A percentile compares a stretch with the other conserved stretches of the same genome.
phyloP scores from a whole-genome alignment of 495 filamentous ascomycete species.

The Hypoxylon cercidicola region DNA sequence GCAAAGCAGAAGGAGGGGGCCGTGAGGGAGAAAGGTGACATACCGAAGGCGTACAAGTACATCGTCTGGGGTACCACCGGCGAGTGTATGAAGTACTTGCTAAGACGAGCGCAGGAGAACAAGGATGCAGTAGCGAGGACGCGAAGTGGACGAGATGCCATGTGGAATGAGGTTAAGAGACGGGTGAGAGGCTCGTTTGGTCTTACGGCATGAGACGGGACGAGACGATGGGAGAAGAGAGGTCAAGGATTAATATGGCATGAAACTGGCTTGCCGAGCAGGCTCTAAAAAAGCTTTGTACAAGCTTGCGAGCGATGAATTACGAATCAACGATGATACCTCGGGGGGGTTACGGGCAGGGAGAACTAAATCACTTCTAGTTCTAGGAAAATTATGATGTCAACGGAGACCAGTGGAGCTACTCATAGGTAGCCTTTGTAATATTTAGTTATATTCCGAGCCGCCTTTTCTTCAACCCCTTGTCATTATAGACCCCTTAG shows the following conservation, averaged over 20 bases:
- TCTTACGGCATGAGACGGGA: conserved; percentile 39
- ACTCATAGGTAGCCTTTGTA: not conserved
- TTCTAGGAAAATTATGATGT: not conserved
- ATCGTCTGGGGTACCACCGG: conserved; percentile 89
- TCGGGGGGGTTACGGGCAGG: not conserved
- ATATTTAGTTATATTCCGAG: not conserved
- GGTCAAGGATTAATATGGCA: not conserved
- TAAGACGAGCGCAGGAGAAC: conserved; percentile 90
- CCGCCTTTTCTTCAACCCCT: not conserved
- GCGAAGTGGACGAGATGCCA: conserved; percentile 76
- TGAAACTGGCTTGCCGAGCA: not conserved
- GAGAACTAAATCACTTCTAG: not conserved
- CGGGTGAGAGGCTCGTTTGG: conserved; percentile 61
- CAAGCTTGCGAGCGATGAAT: conserved; percentile 7
- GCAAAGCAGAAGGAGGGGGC: conserved; percentile 42
- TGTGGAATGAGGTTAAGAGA: conserved; percentile 75
- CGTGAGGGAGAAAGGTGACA: conserved; percentile 46
- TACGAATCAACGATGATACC: conserved; percentile 16
- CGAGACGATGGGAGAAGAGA: not conserved
- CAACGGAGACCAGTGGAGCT: not conserved
- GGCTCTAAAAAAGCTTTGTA: not conserved
- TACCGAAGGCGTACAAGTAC: conserved; percentile 83
- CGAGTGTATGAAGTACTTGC: conserved; percentile 93
- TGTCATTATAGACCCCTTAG: conserved; percentile 66
- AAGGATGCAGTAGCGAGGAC: conserved; percentile 85